Percentiles rank a stretch among this genome's conserved stretches.
Conservation (phyloP, 805 yeast genomes). For the Metschnikowia picachoensis region DNA sequence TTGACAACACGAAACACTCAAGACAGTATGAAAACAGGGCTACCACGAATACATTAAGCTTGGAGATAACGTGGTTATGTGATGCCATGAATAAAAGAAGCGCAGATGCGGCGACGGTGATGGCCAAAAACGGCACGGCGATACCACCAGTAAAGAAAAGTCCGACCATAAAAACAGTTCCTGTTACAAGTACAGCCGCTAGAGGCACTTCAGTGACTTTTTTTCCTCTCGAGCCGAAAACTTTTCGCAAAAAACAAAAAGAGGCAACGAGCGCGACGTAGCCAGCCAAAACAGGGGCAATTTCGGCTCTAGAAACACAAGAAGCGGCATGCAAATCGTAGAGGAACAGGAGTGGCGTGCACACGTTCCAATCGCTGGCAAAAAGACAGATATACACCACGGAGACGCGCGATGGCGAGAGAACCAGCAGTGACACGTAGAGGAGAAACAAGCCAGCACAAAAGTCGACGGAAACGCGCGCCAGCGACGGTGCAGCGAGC, state of each 20-base stretch:
- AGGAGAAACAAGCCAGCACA: constrained; percentile 21
- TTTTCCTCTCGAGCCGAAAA: neutral
- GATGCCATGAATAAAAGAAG: constrained; percentile 12
- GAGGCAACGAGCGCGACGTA: constrained; percentile 19
- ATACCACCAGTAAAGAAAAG: constrained; percentile 1
- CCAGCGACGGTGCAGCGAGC: constrained; percentile 2
- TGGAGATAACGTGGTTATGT: constrained; percentile 8
- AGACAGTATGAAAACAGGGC: constrained; percentile 13
- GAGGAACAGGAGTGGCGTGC: constrained; percentile 26
- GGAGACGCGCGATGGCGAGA: constrained; percentile 25
- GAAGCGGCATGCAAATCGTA: constrained; percentile 22
- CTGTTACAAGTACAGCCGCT: constrained; percentile 1
- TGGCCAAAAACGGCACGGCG: constrained; percentile 13
- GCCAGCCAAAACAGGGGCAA: constrained; percentile 14
- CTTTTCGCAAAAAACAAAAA: constrained; percentile 12
- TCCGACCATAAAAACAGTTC: neutral
- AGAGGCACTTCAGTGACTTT: neutral
- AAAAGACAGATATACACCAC: constrained; percentile 29
- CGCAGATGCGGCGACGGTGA: constrained; percentile 12
- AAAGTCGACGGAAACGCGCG: constrained; percentile 12
- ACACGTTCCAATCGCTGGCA: constrained; percentile 27
- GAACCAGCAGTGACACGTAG: constrained; percentile 21
- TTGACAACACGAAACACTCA: constrained; percentile 14
- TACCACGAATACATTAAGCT: constrained; percentile 8
- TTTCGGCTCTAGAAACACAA: neutral